These are phyloP conservation scores for Ophiobolus disseminans DNA, from an alignment of 2,329 filamentous ascomycete species.

Conservation along the genomic window DNA sequence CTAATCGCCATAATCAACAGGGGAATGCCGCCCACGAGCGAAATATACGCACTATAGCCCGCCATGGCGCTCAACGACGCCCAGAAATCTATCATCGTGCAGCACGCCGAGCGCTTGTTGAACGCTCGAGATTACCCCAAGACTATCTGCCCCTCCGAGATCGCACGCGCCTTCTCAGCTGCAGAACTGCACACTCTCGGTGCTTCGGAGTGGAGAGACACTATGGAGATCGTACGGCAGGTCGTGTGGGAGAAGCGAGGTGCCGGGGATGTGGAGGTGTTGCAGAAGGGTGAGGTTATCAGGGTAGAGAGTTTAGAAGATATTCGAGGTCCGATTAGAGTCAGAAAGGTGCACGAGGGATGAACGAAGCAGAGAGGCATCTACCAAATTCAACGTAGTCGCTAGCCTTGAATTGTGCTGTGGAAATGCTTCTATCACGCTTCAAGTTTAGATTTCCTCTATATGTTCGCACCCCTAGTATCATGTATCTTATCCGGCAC, in stretches of 20 bases:
- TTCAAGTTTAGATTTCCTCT: no score
- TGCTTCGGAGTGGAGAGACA: slow-evolving; percentile 53
- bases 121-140: slow-evolving; percentile 52
- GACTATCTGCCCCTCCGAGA: slow-evolving; percentile 62
- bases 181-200: slow-evolving; percentile 46
- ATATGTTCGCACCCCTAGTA: no score
- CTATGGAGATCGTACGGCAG: slow-evolving; percentile 55
- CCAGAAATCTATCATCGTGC: slow-evolving; percentile 20
- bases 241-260: slow-evolving; percentile 53
- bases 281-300: slow-evolving; percentile 57
- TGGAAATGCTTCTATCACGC: no score
- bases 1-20: no score
- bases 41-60: no score
- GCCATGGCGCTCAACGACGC: slow-evolving; percentile 29
- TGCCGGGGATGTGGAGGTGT: slow-evolving; percentile 54
- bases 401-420: no score
- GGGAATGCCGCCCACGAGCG: no score
- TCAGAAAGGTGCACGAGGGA: slow-evolving; percentile 41
- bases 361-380: no score
- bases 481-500: no score
- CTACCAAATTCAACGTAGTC: no score
- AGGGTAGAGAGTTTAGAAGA: slow-evolving; percentile 43
- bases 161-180: slow-evolving; percentile 54
- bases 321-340: slow-evolving; percentile 57
- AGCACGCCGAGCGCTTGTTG: slow-evolving; percentile 39